Percentiles rank a stretch among this genome's conserved stretches.
phyloP scores from a whole-genome alignment of 202 grass and related monocot species.

The Schoenoplectus triqueter region DNA sequence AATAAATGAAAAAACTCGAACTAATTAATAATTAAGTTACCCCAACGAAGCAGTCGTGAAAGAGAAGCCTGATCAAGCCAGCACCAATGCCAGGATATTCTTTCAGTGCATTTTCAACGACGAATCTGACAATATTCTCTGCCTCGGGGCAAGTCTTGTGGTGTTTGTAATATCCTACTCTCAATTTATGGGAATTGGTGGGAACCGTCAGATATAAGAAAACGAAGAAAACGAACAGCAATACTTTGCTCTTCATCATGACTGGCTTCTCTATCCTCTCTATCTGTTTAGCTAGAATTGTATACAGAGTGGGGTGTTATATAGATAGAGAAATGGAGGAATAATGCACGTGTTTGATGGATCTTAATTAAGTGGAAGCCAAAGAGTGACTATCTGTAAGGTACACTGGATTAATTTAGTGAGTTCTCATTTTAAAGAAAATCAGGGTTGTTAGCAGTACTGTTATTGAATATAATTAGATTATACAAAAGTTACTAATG shows the following conservation, averaged over 20 bases:
- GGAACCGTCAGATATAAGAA: not conserved
- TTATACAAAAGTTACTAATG: too few species aligned
- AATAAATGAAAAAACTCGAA: not conserved
- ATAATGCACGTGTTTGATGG: not conserved
- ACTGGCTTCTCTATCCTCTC: not conserved
- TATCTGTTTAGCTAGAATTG: not conserved
- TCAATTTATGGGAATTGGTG: conserved; percentile 4
- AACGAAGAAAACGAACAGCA: not conserved
- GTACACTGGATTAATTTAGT: not conserved
- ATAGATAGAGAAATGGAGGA: not conserved
- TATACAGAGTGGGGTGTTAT: not conserved
- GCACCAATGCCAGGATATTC: conserved; percentile 45
- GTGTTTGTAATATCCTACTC: conserved; percentile 43
- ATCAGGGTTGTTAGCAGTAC: too few species aligned
- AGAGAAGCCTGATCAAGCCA: conserved; percentile 65
- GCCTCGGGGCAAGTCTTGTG: conserved; percentile 36
- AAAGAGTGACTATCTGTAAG: not conserved
- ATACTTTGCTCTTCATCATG: conserved; percentile 1
- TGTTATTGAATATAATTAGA: too few species aligned
- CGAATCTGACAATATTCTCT: conserved; percentile 40
- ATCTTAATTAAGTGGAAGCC: not conserved
- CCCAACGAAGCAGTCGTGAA: conserved; percentile 84
- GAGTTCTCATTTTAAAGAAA: too few species aligned
- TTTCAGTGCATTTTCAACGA: conserved; percentile 35
- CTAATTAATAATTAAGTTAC: not conserved